Conservation (phyloP, 257 asterid genomes). For the Striga asiatica region DNA sequence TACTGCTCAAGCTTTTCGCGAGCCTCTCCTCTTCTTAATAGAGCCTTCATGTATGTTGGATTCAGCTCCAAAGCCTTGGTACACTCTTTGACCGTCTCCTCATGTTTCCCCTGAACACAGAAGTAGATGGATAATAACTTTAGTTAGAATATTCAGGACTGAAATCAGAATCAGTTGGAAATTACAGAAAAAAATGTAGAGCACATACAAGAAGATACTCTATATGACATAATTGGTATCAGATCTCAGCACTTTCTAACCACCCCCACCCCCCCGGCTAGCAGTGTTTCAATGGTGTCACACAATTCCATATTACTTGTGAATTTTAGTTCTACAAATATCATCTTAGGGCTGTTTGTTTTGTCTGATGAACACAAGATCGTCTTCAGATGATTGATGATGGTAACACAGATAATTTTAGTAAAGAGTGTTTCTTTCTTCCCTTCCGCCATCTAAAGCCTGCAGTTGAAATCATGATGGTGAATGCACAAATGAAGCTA, state of each 20-base stretch:
- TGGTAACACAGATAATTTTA: not conserved
- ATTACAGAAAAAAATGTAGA: constrained; percentile 1
- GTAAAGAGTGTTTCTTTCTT: not conserved
- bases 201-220: not conserved
- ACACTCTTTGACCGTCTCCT: constrained; percentile 76
- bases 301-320: not conserved
- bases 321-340: not conserved
- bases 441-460: not conserved
- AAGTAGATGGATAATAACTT: constrained; percentile 15
- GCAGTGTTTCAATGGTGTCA: no score
- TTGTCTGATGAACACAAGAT: not conserved
- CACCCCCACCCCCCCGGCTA: no score
- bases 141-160: constrained; percentile 15
- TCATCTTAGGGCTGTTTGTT: not conserved
- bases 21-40: constrained; percentile 88
- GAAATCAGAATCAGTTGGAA: constrained; percentile 11
- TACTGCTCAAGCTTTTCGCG: constrained; percentile 77
- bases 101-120: constrained; percentile 48
- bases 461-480: not conserved
- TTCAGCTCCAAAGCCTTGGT: constrained; percentile 84
- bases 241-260: no score
- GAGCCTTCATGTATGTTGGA: constrained; percentile 61
- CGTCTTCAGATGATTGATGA: not conserved
- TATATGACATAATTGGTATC: no score
- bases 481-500: not conserved